Base-by-base conservation (phyloP, 2,329 filamentous ascomycete genomes). In the Cladophialophora chaetospira region DNA sequence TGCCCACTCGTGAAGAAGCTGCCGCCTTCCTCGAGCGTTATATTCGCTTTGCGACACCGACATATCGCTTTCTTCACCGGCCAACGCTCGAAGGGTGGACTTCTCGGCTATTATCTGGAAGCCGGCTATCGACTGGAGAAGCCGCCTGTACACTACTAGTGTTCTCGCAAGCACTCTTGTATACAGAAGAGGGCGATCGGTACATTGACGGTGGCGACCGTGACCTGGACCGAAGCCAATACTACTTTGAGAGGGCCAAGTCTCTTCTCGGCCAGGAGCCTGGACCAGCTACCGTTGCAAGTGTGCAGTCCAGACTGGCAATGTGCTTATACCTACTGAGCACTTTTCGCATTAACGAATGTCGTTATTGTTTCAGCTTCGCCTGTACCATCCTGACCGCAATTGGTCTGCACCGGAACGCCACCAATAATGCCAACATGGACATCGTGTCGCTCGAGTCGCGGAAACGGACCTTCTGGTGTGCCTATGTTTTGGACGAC, bases 391-490 rank as follows among this genome's bases (percentile, higher is more conserved):
- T 65, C 3, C 69, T 82, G 2, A 83, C 72, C 3, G 73, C 73
- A 3, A 60, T 75, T n/a, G 73, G 73, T 2, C 52, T 75, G 23
- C 73, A 75, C 59, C 64, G 73, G 15, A 72, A 67, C 58, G 63
- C 62, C 35, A 61, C 68, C 0, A 63, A 62, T 4, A 70, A 69
- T 40, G 42, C 64, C 8, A 67, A 64, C 9, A 69, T 70, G 21
- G 69, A 67, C 6, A 70, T 70, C 46, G 57, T 75, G 13, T 70
- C 74, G n/a, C 61, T 69, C 35, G 82, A 87, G 57, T 80, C 81
- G 38, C 75, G 80, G 1, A 81, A 81, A 55, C 73, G 84, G 5
- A 77, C 83, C 0, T 87, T 88, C 50, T 87, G 84, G 84, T 79
- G 79, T 2, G 79, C 81, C 0, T 87, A 87, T 63, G 81, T 79